These are phyloP conservation scores for Boletus pseudopeckii DNA, from an alignment of 768 basidiomycete species.

Conservation along the genomic window DNA sequence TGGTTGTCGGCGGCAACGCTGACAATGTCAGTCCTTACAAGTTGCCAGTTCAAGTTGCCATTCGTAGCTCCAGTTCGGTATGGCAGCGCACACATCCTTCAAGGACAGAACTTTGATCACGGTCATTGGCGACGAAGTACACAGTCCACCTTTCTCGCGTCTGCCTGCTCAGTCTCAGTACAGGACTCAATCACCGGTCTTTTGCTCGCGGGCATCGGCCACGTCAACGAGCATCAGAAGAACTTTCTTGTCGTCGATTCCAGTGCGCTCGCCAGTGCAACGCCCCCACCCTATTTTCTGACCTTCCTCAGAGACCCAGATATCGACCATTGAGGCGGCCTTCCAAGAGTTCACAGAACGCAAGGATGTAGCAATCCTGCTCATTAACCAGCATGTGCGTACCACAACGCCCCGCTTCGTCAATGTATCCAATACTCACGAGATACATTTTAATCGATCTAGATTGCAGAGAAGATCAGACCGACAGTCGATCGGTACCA, in stretches of 20 bases:
- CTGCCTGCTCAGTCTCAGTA: slow-evolving; percentile 6
- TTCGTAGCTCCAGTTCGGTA: slow-evolving; percentile 26
- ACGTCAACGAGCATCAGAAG: slow-evolving; percentile 86
- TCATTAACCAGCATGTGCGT: slow-evolving; percentile 97
- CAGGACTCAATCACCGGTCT: slow-evolving; percentile 98
- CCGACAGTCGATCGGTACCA: slow-evolving; percentile 94
- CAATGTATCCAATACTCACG: slow-evolving; percentile 4
- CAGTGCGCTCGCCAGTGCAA: slow-evolving; percentile 53
- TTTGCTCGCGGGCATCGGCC: slow-evolving; percentile 90
- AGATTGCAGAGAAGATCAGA: slow-evolving; percentile 97
- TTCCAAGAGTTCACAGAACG: slow-evolving; percentile 95
- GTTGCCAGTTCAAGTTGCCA: slow-evolving; percentile 10
- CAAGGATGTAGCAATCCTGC: slow-evolving; percentile 90
- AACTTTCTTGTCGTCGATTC: slow-evolving; percentile 95
- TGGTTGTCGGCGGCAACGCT: neutral
- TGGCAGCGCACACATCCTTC: slow-evolving; percentile 54
- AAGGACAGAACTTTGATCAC: slow-evolving; percentile 88
- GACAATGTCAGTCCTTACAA: neutral
- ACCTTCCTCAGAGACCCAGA: slow-evolving; percentile 71
- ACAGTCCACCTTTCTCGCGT: slow-evolving; percentile 5
- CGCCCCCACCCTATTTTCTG: neutral
- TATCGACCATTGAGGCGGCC: slow-evolving; percentile 83
- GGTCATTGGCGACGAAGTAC: slow-evolving; percentile 96
- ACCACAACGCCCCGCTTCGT: neutral
- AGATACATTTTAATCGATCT: slow-evolving; percentile 14